These are phyloP conservation scores for Yamadazyma tumulicola DNA, from an alignment of 805 yeast genomes.

Conservation along the genomic window DNA sequence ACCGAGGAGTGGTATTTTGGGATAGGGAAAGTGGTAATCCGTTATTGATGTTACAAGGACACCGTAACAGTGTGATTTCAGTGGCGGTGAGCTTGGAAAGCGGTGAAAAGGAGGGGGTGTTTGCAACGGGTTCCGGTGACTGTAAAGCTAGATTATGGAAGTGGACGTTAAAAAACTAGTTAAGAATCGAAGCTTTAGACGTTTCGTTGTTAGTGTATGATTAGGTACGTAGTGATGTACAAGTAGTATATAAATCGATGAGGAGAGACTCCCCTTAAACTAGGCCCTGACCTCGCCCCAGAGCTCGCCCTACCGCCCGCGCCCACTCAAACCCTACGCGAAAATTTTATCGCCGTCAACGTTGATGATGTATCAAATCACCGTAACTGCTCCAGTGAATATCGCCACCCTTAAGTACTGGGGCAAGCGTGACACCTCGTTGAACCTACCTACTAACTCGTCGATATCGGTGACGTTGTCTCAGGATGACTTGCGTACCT, in stretches of 20 bases:
- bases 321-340: no score
- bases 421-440: slow-evolving; percentile 91
- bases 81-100: slow-evolving; percentile 88
- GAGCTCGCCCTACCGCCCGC: no score
- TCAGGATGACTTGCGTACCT: slow-evolving; percentile 85
- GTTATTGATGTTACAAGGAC: slow-evolving; percentile 93
- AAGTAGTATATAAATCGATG: no score
- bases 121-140: slow-evolving; percentile 97
- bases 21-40: slow-evolving; percentile 90
- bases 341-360: no score
- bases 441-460: slow-evolving; percentile 93
- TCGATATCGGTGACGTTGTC: slow-evolving; percentile 92
- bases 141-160: slow-evolving; percentile 97
- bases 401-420: slow-evolving; percentile 97
- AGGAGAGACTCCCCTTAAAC: no score
- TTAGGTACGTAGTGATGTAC: no score
- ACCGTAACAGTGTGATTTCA: slow-evolving; percentile 89
- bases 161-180: slow-evolving; percentile 53
- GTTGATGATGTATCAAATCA: slow-evolving; percentile 58
- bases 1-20: slow-evolving; percentile 97
- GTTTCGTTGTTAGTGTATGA: no score
- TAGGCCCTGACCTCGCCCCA: no score
- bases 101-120: slow-evolving; percentile 70
- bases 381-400: slow-evolving; percentile 95
- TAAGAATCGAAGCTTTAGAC: no score